phyloP scores from a whole-genome alignment of 495 filamentous ascomycete genomes.

The Neohortaea acidophila region DNA sequence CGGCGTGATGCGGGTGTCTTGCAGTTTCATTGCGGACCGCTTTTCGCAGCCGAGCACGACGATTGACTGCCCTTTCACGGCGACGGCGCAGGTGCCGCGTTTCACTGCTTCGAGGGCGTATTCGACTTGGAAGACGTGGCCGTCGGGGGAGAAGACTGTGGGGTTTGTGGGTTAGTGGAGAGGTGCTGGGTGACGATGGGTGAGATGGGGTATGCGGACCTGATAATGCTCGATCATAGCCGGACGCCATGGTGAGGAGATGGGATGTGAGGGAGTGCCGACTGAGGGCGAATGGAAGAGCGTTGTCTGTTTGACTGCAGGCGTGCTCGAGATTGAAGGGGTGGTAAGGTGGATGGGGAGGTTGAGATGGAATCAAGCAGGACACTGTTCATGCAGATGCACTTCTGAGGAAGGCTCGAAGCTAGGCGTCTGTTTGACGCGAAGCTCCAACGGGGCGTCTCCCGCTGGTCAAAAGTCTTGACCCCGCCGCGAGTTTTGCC shows the following conservation, averaged over 20 bases:
- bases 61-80: constrained; percentile 86
- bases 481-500: too few relatives aligned
- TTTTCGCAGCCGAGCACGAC: constrained; percentile 97
- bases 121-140: constrained; percentile 98
- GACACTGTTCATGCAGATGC: too few relatives aligned
- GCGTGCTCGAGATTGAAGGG: too few relatives aligned
- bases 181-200: background rate
- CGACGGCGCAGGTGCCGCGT: constrained; percentile 95
- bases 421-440: too few relatives aligned
- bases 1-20: constrained; percentile 97
- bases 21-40: constrained; percentile 94
- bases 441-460: too few relatives aligned
- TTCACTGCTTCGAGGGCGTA: constrained; percentile 98
- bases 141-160: constrained; percentile 60
- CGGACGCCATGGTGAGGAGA: constrained; percentile 25
- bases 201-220: constrained; percentile 15
- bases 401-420: too few relatives aligned
- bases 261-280: too few relatives aligned
- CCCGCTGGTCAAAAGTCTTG: too few relatives aligned
- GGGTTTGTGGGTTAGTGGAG: constrained; percentile 14
- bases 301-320: too few relatives aligned
- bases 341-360: too few relatives aligned
- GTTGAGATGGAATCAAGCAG: too few relatives aligned
- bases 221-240: constrained; percentile 31
- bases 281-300: too few relatives aligned